A percentile compares a stretch with the other conserved stretches of the same genome.
phyloP scores from a whole-genome alignment of 768 basidiomycete genomes.

The Boletus fagicola region DNA sequence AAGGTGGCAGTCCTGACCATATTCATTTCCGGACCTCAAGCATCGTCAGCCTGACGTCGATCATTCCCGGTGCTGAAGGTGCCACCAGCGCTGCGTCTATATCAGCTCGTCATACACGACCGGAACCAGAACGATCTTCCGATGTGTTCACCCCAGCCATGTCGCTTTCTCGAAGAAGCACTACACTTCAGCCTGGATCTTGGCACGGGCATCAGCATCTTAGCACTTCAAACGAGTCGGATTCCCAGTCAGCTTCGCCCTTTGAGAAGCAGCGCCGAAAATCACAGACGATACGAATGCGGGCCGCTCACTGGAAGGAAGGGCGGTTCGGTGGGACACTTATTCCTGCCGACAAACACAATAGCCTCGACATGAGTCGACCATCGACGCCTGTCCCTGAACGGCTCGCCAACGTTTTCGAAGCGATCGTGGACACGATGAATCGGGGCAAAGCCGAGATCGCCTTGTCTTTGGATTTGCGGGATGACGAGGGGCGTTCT shows the following conservation, averaged over 20 bases:
- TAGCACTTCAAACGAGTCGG: constrained; percentile 28
- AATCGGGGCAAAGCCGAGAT: constrained; percentile 20
- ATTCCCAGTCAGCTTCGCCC: constrained; percentile 15
- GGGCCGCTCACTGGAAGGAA: constrained; percentile 59
- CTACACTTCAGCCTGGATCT: constrained; percentile 4
- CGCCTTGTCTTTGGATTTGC: constrained; percentile 8
- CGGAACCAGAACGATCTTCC: neutral
- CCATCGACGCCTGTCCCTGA: constrained; percentile 38
- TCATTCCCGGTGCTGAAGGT: constrained; percentile 28
- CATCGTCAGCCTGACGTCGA: constrained; percentile 49
- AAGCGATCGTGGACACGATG: constrained; percentile 45
- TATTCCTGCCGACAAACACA: constrained; percentile 17
- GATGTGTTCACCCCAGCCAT: constrained; percentile 3
- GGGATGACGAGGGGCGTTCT: constrained; percentile 7
- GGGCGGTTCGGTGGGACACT: constrained; percentile 47
- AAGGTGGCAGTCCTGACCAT: constrained; percentile 30
- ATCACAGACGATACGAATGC: constrained; percentile 52
- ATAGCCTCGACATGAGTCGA: constrained; percentile 18
- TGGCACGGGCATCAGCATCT: constrained; percentile 12
- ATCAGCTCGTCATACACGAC: neutral
- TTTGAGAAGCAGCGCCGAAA: constrained; percentile 35
- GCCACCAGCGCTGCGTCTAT: neutral
- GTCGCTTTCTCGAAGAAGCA: constrained; percentile 8
- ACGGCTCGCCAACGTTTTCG: constrained; percentile 44
- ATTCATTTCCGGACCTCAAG: constrained; percentile 55